Evolutionary conservation across 2,329 filamentous ascomycete genomes (phyloP).

Genomic region (Ophiostoma himal-ulmi): DNA sequence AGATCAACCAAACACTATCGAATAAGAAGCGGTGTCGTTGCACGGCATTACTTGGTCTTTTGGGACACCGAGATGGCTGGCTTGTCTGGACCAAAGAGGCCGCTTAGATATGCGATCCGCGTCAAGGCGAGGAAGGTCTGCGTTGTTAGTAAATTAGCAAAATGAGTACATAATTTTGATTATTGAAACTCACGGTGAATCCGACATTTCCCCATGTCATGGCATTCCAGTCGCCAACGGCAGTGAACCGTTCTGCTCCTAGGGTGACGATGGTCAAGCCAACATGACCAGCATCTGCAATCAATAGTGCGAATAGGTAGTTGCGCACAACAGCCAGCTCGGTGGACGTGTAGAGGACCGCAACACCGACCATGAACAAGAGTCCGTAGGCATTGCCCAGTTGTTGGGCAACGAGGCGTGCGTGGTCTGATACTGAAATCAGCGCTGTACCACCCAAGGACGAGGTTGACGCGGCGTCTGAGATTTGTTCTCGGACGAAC

Average conservation of each 20-base stretch:
- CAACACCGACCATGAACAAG: slow-evolving; percentile 58
- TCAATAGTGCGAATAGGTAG: slow-evolving; percentile 60
- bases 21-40: background rate
- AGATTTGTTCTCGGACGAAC: slow-evolving; percentile 60
- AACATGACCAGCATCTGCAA: slow-evolving; percentile 64
- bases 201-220: slow-evolving; percentile 70
- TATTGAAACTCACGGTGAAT: slow-evolving; percentile 44
- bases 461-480: slow-evolving; percentile 31
- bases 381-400: slow-evolving; percentile 66
- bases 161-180: background rate
- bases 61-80: slow-evolving; percentile 22
- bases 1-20: background rate
- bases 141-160: background rate
- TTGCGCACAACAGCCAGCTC: slow-evolving; percentile 61
- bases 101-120: slow-evolving; percentile 53
- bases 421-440: slow-evolving; percentile 37
- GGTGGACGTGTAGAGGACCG: slow-evolving; percentile 56
- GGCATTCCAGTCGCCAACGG: slow-evolving; percentile 58
- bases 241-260: slow-evolving; percentile 48
- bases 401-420: slow-evolving; percentile 57
- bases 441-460: slow-evolving; percentile 28
- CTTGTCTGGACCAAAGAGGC: slow-evolving; percentile 50
- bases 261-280: slow-evolving; percentile 55
- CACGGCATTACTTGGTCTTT: slow-evolving; percentile 26
- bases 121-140: slow-evolving; percentile 51